A percentile compares a stretch with the other conserved stretches of the same genome.
These are phyloP conservation scores for Pythium sp. DNA, from an alignment of 352 stramenopile genomes.

Conservation along the genomic window DNA sequence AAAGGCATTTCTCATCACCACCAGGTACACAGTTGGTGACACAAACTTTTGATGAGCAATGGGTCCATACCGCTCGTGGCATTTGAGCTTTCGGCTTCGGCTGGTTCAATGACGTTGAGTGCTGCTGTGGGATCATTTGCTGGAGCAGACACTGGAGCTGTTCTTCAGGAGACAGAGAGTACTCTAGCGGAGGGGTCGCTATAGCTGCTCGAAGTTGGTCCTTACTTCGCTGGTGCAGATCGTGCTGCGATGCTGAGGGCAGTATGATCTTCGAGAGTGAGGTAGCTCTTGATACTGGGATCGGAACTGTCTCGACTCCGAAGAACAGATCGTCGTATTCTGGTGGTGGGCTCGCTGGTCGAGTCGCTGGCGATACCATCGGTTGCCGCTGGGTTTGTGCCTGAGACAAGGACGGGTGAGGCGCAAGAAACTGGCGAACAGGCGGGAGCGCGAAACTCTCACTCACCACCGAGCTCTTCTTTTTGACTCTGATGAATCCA, in stretches of 20 bases:
- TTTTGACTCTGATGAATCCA: neutral
- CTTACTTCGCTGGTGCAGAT: conserved; percentile 4
- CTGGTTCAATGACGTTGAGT: neutral
- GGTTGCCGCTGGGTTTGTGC: neutral
- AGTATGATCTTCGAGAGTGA: conserved; percentile 6
- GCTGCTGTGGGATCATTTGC: conserved; percentile 36
- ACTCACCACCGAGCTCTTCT: conserved; percentile 12
- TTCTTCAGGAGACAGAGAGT: conserved; percentile 32
- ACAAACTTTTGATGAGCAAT: neutral
- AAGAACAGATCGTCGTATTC: conserved; percentile 69
- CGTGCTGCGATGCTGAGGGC: conserved; percentile 9
- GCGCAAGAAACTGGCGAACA: conserved; percentile 24
- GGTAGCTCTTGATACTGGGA: conserved; percentile 11
- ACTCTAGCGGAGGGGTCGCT: neutral
- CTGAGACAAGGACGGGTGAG: conserved; percentile 17
- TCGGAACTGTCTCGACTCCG: conserved; percentile 51
- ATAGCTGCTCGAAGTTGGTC: neutral
- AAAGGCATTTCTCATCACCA: neutral
- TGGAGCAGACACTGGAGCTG: conserved; percentile 52
- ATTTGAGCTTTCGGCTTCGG: neutral
- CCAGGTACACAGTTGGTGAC: too few relatives aligned
- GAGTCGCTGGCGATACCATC: neutral
- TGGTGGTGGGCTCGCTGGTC: conserved; percentile 41
- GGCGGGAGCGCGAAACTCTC: conserved; percentile 24
- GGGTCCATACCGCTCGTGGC: neutral